Conservation (phyloP, 1,284 basidiomycete genomes). For the Boletus semigastroideus region DNA sequence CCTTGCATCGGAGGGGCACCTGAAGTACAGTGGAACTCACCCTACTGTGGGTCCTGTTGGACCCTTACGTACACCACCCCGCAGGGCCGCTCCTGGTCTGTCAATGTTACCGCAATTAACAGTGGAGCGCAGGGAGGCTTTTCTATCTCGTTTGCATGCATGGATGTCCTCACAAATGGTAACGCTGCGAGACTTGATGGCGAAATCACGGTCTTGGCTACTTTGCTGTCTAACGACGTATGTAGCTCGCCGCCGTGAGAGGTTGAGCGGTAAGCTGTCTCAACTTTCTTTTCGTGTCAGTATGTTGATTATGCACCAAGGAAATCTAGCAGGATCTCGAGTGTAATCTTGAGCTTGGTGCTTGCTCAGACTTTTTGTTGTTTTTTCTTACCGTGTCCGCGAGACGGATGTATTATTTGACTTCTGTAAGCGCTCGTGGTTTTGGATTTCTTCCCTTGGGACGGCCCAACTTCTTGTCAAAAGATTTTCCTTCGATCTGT, state of each 20-base stretch:
- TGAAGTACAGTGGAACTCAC: constrained; percentile 32
- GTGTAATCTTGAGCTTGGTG: too few species aligned
- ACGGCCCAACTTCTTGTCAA: too few species aligned
- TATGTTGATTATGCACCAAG: too few species aligned
- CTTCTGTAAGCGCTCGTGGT: too few species aligned
- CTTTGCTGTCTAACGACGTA: neutral
- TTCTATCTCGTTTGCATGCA: neutral
- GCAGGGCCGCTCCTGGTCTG: neutral
- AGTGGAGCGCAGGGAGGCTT: neutral
- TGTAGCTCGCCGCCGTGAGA: neutral
- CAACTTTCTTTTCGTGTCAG: too few species aligned
- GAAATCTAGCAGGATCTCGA: too few species aligned
- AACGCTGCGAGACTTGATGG: neutral
- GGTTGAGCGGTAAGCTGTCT: neutral
- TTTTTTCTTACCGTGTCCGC: too few species aligned
- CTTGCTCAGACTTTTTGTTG: neutral
- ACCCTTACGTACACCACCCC: constrained; percentile 32
- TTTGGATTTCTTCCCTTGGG: too few species aligned
- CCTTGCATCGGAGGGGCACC: constrained; percentile 49
- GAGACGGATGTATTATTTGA: too few species aligned
- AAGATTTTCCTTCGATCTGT: too few species aligned
- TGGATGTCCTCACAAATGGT: neutral
- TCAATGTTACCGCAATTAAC: constrained; percentile 32
- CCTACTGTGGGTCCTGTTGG: constrained; percentile 29
- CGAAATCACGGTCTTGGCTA: neutral